Evolutionary conservation across 2,329 filamentous ascomycete species (phyloP), one percentile per base, ranked within the genome.

Genomic region (Geosmithia morbida): DNA sequence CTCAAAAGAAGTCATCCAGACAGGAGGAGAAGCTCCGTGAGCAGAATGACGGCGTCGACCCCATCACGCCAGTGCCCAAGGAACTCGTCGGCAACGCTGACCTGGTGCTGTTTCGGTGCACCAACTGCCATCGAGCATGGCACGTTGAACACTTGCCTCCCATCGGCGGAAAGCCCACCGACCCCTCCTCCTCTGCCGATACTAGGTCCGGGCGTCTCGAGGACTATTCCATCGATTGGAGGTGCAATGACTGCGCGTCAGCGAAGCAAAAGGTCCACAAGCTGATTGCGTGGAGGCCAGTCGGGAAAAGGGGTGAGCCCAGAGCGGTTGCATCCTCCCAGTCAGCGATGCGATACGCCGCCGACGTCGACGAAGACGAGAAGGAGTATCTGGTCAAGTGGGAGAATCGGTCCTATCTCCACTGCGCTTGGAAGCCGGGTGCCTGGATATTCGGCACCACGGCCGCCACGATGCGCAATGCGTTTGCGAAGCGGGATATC

Each of bases 341-440:
- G 18, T 2, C 40, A 19, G 20, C 13, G 6, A 33, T 3, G 4
- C 52, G 52, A 1, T 40, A 49, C 10, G 61, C 51, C 40, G 62
- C 66, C 11, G 83, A 92, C 57, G 45, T 63, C 30, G 45, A 45
- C 11, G 66, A 69, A 33, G 83, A 87, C 48, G 72, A 85, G n/a
- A 89, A 89, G 53, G 87, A 96, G 54, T 98, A 97, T 57, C 74
- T 98, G 2, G 67, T 98, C 55, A 95, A 92, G 59, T 97, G 89
- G 87, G 79, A 84, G 43, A 70, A 72, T 0, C 72, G 77, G 48
- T 95, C 90, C 0, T 94, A 96, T 57, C 83, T 81, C 52, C 82
- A 86, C 53, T 87, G 85, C 47, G 72, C 71, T 7, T 98, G 94
- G 92, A 85, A 87, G 73, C 79, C 87, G 10, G 92, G 90, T 13